Percentiles rank a stretch among this genome's conserved stretches.
These are phyloP conservation scores for Hypoxylon fuscum DNA, from an alignment of 495 filamentous ascomycete species.

Conservation along the genomic window DNA sequence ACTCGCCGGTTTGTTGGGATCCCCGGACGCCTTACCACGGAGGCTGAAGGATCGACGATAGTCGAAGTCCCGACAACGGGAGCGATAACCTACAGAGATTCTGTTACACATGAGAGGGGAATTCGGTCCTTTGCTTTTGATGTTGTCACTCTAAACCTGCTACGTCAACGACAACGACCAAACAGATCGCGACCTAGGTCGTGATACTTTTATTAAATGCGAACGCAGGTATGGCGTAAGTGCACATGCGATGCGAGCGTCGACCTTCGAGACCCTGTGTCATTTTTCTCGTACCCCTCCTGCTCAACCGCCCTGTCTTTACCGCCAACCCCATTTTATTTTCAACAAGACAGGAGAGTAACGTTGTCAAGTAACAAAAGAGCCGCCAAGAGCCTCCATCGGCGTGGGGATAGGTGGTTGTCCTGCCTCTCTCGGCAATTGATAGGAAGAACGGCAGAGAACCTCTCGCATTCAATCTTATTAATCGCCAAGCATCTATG, in stretches of 20 bases:
- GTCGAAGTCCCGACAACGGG: conserved; percentile 19
- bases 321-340: conserved; percentile 6
- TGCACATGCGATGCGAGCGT: conserved; percentile 21
- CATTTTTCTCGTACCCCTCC: conserved; percentile 7
- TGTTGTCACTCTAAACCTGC: conserved; percentile 5
- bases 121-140: conserved; percentile 35
- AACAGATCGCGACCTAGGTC: conserved; percentile 5
- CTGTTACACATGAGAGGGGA: conserved; percentile 7
- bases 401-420: conserved; percentile 22
- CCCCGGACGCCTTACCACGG: conserved; percentile 24
- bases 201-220: conserved; percentile 16
- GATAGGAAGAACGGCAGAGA: conserved; percentile 28
- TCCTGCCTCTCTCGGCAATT: conserved; percentile 43
- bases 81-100: not conserved
- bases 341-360: conserved; percentile 15
- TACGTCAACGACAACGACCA: conserved; percentile 20
- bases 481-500: conserved; percentile 27
- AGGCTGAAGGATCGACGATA: conserved; percentile 36
- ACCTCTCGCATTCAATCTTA: conserved; percentile 7
- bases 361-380: conserved; percentile 20
- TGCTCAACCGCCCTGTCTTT: conserved; percentile 6
- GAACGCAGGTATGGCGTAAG: conserved; percentile 24
- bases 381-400: conserved; percentile 39
- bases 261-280: conserved; percentile 11
- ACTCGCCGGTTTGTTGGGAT: conserved; percentile 18